phyloP scores from a whole-genome alignment of 2,329 filamentous ascomycete genomes.

The Fusarium sp. region DNA sequence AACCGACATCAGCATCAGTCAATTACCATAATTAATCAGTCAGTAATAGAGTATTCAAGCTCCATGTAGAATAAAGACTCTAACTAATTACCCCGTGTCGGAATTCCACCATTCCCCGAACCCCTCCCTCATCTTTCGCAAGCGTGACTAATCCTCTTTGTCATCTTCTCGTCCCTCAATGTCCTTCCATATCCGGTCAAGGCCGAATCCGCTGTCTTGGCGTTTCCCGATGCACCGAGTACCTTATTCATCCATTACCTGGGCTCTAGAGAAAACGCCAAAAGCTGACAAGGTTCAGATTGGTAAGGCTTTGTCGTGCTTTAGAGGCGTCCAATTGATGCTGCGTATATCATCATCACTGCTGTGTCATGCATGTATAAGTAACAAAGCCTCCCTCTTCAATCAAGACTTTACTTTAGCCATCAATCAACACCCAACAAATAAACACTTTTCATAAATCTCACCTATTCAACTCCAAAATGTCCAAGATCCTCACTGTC shows the following conservation, averaged over 20 bases:
- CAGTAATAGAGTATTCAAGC: background rate
- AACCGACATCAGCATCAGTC: background rate
- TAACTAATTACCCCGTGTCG: background rate
- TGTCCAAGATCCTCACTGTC: slow-evolving; percentile 56
- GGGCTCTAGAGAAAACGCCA: too few relatives aligned
- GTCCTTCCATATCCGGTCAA: background rate
- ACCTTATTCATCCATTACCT: slow-evolving; percentile 13
- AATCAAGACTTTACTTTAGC: background rate
- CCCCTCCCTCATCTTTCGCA: background rate
- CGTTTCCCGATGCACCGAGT: slow-evolving; percentile 37
- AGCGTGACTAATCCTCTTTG: slow-evolving; percentile 29
- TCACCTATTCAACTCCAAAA: background rate
- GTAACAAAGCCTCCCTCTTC: background rate
- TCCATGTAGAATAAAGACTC: too few relatives aligned
- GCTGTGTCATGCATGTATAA: slow-evolving; percentile 21
- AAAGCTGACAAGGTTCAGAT: slow-evolving; percentile 5
- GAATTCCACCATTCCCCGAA: slow-evolving; percentile 24
- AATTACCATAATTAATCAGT: background rate
- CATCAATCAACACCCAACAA: background rate
- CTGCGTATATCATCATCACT: slow-evolving; percentile 3
- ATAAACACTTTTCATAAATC: too few relatives aligned
- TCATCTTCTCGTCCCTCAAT: slow-evolving; percentile 12
- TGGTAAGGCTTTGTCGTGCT: slow-evolving; percentile 26
- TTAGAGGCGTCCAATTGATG: slow-evolving; percentile 3
- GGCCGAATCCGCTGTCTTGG: slow-evolving; percentile 36